Evolutionary conservation across 2,329 filamentous ascomycete genomes (phyloP).

Genomic region (Escovopsis sp.): DNA sequence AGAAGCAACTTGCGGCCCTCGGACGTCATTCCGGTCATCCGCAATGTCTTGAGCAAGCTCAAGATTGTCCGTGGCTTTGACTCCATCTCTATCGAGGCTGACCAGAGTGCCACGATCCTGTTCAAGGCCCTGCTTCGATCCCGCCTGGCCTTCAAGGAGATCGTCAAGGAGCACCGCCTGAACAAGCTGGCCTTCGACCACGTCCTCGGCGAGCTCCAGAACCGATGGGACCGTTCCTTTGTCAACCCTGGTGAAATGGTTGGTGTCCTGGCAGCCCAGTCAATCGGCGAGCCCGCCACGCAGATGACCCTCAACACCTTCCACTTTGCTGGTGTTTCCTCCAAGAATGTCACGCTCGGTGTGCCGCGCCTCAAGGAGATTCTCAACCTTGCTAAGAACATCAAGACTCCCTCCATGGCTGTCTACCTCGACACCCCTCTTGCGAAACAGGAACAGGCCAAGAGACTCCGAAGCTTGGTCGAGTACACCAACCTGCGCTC

Average conservation of each 20-base stretch:
- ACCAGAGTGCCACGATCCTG: slow-evolving; percentile 73
- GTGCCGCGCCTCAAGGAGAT: slow-evolving; percentile 99
- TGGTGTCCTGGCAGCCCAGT: slow-evolving; percentile 91
- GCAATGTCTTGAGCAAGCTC: slow-evolving; percentile 58
- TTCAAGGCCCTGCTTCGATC: slow-evolving; percentile 89
- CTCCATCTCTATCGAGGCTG: slow-evolving; percentile 67
- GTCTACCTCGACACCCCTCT: slow-evolving; percentile 60
- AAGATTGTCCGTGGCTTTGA: slow-evolving; percentile 79
- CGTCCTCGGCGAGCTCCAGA: slow-evolving; percentile 79
- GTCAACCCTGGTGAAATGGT: slow-evolving; percentile 97
- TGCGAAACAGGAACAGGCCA: slow-evolving; percentile 63
- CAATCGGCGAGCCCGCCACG: slow-evolving; percentile 94
- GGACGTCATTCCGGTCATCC: slow-evolving; percentile 71
- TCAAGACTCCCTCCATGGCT: slow-evolving; percentile 96
- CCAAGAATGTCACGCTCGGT: slow-evolving; percentile 98
- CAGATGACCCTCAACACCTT: slow-evolving; percentile 99
- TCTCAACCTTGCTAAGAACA: slow-evolving; percentile 91
- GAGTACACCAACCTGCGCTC: slow-evolving; percentile 90
- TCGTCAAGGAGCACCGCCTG: slow-evolving; percentile 72
- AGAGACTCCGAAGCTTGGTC: slow-evolving; percentile 71
- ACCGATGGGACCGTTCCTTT: slow-evolving; percentile 68
- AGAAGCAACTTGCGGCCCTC: slow-evolving; percentile 81
- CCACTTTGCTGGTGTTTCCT: slow-evolving; percentile 99
- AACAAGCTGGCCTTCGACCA: slow-evolving; percentile 89
- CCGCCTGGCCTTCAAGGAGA: slow-evolving; percentile 78